A percentile compares a stretch with the other conserved stretches of the same genome.
phyloP scores from a whole-genome alignment of 2,329 filamentous ascomycete species.

The Cytospora paraplurivora region DNA sequence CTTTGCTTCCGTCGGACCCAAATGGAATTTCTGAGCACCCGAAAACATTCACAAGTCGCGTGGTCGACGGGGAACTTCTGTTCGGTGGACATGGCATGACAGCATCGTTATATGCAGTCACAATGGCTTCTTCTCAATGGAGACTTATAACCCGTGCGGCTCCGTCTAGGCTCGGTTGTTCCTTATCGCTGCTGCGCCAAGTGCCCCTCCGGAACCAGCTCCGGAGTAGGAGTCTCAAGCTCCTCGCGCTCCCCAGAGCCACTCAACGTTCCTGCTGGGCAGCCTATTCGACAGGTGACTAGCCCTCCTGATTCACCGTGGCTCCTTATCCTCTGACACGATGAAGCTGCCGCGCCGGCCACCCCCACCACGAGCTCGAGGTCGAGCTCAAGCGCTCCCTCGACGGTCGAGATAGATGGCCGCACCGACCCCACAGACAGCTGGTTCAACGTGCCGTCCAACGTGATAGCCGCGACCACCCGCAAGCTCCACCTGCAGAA shows the following conservation, averaged over 20 bases:
- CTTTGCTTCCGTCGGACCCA: neutral
- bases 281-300: conserved; percentile 29
- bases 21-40: neutral
- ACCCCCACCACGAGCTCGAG: neutral
- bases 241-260: neutral
- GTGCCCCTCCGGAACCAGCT: conserved; percentile 9
- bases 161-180: conserved; percentile 14
- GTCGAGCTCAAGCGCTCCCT: conserved; percentile 21
- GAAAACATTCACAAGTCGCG: neutral
- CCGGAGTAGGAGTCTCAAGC: neutral
- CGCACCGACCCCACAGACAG: conserved; percentile 67
- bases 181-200: neutral
- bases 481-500: conserved; percentile 86
- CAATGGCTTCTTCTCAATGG: conserved; percentile 28
- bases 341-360: conserved; percentile 30
- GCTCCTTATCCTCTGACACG: conserved; percentile 24
- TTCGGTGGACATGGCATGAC: conserved; percentile 24
- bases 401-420: conserved; percentile 60
- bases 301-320: conserved; percentile 1
- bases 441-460: conserved; percentile 83
- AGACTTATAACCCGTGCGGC: conserved; percentile 13
- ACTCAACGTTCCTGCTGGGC: conserved; percentile 10
- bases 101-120: neutral
- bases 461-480: conserved; percentile 72
- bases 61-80: neutral